Evolutionary conservation across 2,329 filamentous ascomycete genomes (phyloP), one percentile per base, ranked within the genome.

Genomic region (Metarhizium anisopliae): DNA sequence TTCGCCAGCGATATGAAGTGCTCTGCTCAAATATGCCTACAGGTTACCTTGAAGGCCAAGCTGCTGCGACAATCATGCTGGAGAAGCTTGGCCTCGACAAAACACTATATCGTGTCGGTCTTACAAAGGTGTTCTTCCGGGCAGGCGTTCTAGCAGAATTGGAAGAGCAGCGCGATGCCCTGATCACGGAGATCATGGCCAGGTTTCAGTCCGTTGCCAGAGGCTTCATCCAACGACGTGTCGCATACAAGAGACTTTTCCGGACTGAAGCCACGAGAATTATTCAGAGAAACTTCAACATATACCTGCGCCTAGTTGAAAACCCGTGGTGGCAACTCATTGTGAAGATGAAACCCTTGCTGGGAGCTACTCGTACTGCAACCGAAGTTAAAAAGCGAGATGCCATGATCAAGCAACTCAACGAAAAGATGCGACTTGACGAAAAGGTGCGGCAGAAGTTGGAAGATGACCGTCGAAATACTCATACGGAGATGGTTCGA

Each of bases 301-400:
- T 94, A 2, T 99, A 99, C 64, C 81, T 95, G 5, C 84, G 95
- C 57, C 83, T 99, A 25, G 91, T 89, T 64, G 83, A 90, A 49
- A 96, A 92, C 66, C 94, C 94, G 2, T 99, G 95, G 95, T 99
- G 95, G 95, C 87, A 90, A 63, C 79, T 99, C 5, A 89, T 96
- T 62, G 86, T 92, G 6, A 88, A 90, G 66, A 97, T 99, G 92
- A 93, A 93, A 67, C 94, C 94, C 29, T 79, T 99, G 40, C 79
- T 99, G 11, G 94, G 95, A 45, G 90, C 91, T 16, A 96, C 95
- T 18, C 83, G 92, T 50, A 95, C 92, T 55, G 91, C 91, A 1
- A 87, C 88, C 11, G 94, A 99, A 69, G 91, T 99, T 49, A 96
- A 96, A 77, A 92, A 90, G 68, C 83, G 93, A 38, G 94, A 99